A percentile compares a stretch with the other conserved stretches of the same genome.
Evolutionary conservation across 306 rosid genomes (phyloP).

Genomic region (Sesbania bispinosa): DNA sequence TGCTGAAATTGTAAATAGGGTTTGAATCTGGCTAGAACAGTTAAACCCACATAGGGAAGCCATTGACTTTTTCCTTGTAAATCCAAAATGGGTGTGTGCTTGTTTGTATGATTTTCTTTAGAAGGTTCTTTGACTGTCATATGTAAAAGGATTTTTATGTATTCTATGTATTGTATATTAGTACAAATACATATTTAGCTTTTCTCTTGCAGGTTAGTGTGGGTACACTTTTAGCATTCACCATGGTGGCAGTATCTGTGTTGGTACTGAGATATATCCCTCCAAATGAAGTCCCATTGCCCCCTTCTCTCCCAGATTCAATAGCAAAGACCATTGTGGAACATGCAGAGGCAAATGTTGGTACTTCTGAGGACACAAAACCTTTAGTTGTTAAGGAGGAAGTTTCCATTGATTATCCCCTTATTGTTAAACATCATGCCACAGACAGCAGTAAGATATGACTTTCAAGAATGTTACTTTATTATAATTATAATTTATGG

Average conservation of each 20-base stretch:
- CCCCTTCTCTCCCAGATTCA: slow-evolving; percentile 60
- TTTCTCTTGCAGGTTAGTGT: slow-evolving; percentile 76
- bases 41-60: not conserved
- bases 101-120: not conserved
- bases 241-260: slow-evolving; percentile 75
- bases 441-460: slow-evolving; percentile 53
- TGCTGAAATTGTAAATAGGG: not conserved
- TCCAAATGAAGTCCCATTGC: slow-evolving; percentile 74
- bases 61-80: not conserved
- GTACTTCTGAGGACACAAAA: slow-evolving; percentile 32
- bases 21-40: not conserved
- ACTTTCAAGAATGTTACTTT: not conserved
- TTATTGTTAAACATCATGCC: slow-evolving; percentile 40
- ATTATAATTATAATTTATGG: not conserved
- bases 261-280: slow-evolving; percentile 91
- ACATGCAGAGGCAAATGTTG: slow-evolving; percentile 21
- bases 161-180: not conserved
- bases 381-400: slow-evolving; percentile 50
- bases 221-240: slow-evolving; percentile 90
- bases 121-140: not conserved
- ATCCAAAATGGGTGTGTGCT: no score
- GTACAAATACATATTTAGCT: slow-evolving; percentile 1
- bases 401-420: slow-evolving; percentile 43
- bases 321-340: slow-evolving; percentile 30
- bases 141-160: not conserved